Conservation (phyloP, 1,284 basidiomycete genomes). For the Pulchroboletus neoregius region DNA sequence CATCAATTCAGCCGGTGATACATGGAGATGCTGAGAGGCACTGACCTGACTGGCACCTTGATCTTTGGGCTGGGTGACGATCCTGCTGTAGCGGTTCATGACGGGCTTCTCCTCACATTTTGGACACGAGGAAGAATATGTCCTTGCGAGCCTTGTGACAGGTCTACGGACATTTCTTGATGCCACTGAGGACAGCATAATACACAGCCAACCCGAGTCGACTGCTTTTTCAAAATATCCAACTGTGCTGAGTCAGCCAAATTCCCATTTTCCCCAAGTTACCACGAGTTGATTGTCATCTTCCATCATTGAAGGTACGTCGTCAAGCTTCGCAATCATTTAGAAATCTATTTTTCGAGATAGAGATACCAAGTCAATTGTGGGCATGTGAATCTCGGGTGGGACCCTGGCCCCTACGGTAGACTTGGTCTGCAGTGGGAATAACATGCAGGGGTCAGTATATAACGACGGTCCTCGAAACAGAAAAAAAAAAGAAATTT, state of each 20-base stretch:
- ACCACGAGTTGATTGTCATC: too few relatives aligned
- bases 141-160: constrained; percentile 31
- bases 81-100: constrained; percentile 82
- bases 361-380: not conserved
- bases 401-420: too few relatives aligned
- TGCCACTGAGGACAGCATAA: constrained; percentile 24
- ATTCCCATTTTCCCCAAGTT: not conserved
- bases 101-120: constrained; percentile 46
- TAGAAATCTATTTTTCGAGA: too few relatives aligned
- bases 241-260: constrained; percentile 22
- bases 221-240: not conserved
- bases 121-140: constrained; percentile 40
- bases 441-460: too few relatives aligned
- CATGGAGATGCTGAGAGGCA: not conserved
- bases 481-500: too few relatives aligned
- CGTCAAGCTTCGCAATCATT: too few relatives aligned
- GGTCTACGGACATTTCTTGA: constrained; percentile 18
- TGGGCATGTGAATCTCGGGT: not conserved
- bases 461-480: not conserved
- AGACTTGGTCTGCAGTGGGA: too few relatives aligned
- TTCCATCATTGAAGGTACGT: too few relatives aligned
- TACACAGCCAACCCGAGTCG: too few relatives aligned
- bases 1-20: constrained; percentile 1
- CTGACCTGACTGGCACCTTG: constrained; percentile 89
- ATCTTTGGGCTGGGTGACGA: constrained; percentile 84